Evolutionary conservation across 352 stramenopile species (phyloP), one percentile per base, ranked within the genome.

Genomic region (Nothophytophthora sp.): DNA sequence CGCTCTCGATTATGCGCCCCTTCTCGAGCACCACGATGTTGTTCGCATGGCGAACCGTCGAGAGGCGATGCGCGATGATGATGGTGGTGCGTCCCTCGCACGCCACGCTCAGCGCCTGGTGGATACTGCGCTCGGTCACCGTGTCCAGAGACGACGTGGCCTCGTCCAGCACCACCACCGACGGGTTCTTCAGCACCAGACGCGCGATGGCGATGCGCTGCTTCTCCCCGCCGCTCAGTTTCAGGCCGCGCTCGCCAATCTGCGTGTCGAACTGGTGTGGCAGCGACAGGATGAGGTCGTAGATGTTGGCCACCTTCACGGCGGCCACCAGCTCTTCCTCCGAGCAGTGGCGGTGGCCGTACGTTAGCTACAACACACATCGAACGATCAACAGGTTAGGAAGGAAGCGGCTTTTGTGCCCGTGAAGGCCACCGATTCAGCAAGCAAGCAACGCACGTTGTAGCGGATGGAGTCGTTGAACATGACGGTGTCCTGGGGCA

Each of bases 391-490:
- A 30, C 42, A 34, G 24, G 27, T 63, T 38, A 67, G 22, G 55
- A 23, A 12, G 3, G 1, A 11, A n/a, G n/a, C n/a, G n/a, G n/a
- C n/a, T n/a, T n/a, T n/a, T n/a, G n/a, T n/a, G n/a, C n/a, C n/a
- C n/a, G 2, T 10, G 33, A 10, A 18, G 23, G 4, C 7, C 23
- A 20, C 9, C 13, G n/a, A 27, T 15, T 44, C 15, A 38, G n/a
- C 2, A 3, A 32, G 29, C 8, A 42, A 15, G 3, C 13, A 35
- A 79, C 68, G 73, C 88, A 99, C 85, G 54, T 99, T 99, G 67
- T 97, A 92, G 8, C 78, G 75, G 40, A 99, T 90, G 8, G 92
- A 96, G 69, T 98, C 96, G 63, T 98, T 98, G 76, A 99, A 99
- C 71, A 99, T 90, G 57, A 91, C 83, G 5, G 92, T 95, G 60